These are phyloP conservation scores for Puccinellia tenuiflora DNA, from an alignment of 176 grass and related monocot genomes.

Conservation along the genomic window DNA sequence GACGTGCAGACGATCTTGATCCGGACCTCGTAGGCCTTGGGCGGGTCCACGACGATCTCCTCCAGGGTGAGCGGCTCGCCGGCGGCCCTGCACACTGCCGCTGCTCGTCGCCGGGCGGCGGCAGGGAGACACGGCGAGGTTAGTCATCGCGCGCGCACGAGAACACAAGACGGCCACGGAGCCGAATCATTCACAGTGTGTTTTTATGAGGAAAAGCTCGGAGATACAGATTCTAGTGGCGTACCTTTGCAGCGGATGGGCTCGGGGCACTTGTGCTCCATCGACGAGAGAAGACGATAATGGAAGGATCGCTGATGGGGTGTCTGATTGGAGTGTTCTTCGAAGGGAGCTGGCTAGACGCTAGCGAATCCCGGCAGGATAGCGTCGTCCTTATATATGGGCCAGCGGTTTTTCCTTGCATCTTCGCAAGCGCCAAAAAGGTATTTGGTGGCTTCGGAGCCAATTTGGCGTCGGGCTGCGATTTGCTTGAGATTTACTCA, in stretches of 20 bases:
- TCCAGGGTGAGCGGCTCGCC: conserved; percentile 64
- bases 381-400: not conserved
- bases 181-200: not conserved
- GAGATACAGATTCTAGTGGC: not conserved
- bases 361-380: not conserved
- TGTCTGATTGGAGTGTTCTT: not conserved
- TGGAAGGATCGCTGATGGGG: not conserved
- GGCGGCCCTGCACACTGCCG: conserved; percentile 68
- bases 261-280: conserved; percentile 29
- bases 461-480: too few relatives aligned
- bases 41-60: conserved; percentile 76
- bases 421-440: not conserved
- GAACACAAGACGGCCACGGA: not conserved
- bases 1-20: conserved; percentile 78
- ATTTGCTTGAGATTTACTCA: too few relatives aligned
- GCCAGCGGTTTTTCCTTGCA: not conserved
- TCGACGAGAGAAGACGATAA: conserved; percentile 14
- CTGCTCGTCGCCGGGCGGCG: conserved; percentile 22
- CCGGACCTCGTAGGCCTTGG: conserved; percentile 56
- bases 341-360: not conserved
- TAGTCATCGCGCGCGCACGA: not conserved
- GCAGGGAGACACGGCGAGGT: not conserved
- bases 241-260: conserved; percentile 70
- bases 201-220: not conserved
- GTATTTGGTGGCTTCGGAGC: too few relatives aligned